A percentile compares a stretch with the other conserved stretches of the same genome.
Conservation (phyloP, 1,284 basidiomycete genomes). For the Pascua guehoae region DNA sequence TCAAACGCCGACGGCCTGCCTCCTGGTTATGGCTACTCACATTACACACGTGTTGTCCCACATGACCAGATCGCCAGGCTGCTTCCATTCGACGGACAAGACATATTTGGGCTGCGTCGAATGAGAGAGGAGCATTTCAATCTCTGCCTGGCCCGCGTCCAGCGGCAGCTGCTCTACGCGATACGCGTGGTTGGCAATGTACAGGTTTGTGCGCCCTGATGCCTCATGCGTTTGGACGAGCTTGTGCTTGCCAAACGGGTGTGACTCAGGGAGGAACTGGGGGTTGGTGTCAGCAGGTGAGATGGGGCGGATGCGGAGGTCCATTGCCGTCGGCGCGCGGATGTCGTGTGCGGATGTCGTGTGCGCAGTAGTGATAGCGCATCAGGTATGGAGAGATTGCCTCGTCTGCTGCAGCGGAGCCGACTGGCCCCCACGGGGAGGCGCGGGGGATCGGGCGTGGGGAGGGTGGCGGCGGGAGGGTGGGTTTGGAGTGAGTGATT, state of each 20-base stretch:
- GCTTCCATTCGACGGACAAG: constrained; percentile 14
- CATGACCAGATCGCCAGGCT: constrained; percentile 21
- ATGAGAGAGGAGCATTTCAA: constrained; percentile 17
- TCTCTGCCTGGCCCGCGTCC: constrained; percentile 21
- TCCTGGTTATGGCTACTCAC: background rate
- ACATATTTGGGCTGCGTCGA: constrained; percentile 21
- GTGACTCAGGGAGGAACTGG: constrained; percentile 9
- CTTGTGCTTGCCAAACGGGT: constrained; percentile 26
- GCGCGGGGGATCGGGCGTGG: too few relatives aligned
- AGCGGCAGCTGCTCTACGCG: constrained; percentile 12
- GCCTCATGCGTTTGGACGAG: constrained; percentile 27
- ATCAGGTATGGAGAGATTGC: too few relatives aligned
- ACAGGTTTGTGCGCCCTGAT: constrained; percentile 21
- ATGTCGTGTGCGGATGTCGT: too few relatives aligned
- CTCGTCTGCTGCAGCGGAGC: too few relatives aligned
- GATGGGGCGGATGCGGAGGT: too few relatives aligned
- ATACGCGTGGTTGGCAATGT: constrained; percentile 29
- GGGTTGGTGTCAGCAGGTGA: background rate
- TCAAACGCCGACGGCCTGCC: background rate
- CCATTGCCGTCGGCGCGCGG: too few relatives aligned
- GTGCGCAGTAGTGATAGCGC: too few relatives aligned
- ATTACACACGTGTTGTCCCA: constrained; percentile 30
- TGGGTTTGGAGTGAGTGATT: too few relatives aligned
- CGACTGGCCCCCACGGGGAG: too few relatives aligned
- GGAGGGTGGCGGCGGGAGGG: too few relatives aligned